Conservation (phyloP, 306 rosid genomes). For the Gastrolobium villosum region DNA sequence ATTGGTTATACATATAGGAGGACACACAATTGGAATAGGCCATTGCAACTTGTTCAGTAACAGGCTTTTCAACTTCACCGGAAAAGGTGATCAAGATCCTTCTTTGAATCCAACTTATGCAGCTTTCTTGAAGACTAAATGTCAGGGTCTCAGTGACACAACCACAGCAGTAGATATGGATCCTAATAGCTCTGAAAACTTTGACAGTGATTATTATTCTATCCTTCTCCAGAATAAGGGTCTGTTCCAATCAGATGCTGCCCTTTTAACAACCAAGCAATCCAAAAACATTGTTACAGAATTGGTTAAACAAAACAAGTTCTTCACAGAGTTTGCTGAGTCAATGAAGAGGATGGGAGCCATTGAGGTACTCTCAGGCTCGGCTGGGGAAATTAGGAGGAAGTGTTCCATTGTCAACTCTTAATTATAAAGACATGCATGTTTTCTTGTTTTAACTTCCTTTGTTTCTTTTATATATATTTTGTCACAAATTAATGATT, state of each 20-base stretch:
- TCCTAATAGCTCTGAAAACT: constrained; percentile 44
- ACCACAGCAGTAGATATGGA: constrained; percentile 59
- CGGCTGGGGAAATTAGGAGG: constrained; percentile 67
- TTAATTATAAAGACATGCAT: neutral
- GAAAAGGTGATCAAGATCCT: constrained; percentile 74
- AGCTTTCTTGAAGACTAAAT: constrained; percentile 42
- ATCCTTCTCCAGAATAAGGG: constrained; percentile 54
- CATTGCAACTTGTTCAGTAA: constrained; percentile 59
- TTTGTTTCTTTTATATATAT: neutral
- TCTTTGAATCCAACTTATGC: constrained; percentile 59
- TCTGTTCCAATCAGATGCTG: constrained; percentile 68
- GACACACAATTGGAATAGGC: constrained; percentile 65
- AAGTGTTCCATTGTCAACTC: constrained; percentile 68
- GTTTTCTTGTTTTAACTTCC: neutral
- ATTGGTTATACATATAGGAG: constrained; percentile 44
- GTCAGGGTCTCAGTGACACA: constrained; percentile 45
- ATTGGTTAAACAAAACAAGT: constrained; percentile 44
- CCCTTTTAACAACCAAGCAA: constrained; percentile 51
- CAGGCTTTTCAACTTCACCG: constrained; percentile 71
- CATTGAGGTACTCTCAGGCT: constrained; percentile 56
- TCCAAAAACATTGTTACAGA: constrained; percentile 31
- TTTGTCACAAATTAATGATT: neutral
- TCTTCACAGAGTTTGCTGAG: constrained; percentile 51
- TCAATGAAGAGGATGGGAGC: constrained; percentile 74
- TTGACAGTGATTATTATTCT: constrained; percentile 57